Base-by-base conservation (phyloP, 495 filamentous ascomycete genomes). In the Trichocladium antarcticum region DNA sequence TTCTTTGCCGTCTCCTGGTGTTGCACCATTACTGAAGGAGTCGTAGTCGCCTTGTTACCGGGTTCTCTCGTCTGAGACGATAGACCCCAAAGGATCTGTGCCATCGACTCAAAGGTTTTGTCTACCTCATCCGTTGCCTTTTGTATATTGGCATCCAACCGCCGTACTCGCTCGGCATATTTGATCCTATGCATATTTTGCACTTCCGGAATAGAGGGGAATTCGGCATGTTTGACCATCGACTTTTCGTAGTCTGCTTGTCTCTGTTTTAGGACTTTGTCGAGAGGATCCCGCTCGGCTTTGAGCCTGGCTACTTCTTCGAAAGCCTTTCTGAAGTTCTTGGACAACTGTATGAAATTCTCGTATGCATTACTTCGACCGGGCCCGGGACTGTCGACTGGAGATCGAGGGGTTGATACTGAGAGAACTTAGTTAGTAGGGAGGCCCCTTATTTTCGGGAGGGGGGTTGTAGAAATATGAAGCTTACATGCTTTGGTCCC, bases 161-260 rank as follows among this genome's bases (percentile, higher is more conserved):
- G 6, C 12, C 34, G 21, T 2, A 44, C 41, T 19, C 17, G 37
- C 10, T 34, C 37, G 8, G 42, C 37, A 41, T 45, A 46, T 29
- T 20, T 51, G 22, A 41, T 9, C n/a, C 37, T 21, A 31, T 47
- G 48, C 43, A 51, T 54, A 10, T 55, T 59, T 22, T 62, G 60
- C 6, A 67, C 39, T 34, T 67, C 64, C 0, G 58, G 51, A 0
- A 64, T 17, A 5, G 60, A 62, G 11, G 62, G 58, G 20, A 65
- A 64, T 4, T 62, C 60, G n/a, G 50, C 50, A 47, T 57, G 51
- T 27, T 58, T 64, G 1, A 37, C 31, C 37, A 34, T 49, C 0
- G 56, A 44, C 22, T 41, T 60, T 5, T 64, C 41, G 41, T 59
- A 59, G 24, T 66, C 62, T 0, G 27, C 42, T 16, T 56, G 39